Percentiles rank a stretch among this genome's conserved stretches.
Conservation (phyloP, 2,329 filamentous ascomycete genomes). For the Trichophyton mentagrophytes region DNA sequence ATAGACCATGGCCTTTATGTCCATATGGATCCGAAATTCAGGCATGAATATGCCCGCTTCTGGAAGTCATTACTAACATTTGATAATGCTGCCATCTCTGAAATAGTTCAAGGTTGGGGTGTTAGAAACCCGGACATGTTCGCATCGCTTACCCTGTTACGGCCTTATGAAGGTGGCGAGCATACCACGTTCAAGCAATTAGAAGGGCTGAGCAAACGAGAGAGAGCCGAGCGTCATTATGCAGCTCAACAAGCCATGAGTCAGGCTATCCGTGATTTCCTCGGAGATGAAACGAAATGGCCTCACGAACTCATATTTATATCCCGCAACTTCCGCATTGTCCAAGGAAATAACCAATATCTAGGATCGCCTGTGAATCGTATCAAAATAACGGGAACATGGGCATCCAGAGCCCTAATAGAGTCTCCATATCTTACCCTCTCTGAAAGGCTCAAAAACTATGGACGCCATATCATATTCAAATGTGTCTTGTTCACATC, state of each 20-base stretch:
- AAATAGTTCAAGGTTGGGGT: constrained; percentile 70
- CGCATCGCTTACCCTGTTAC: constrained; percentile 76
- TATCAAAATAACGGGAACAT: constrained; percentile 83
- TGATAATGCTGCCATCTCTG: constrained; percentile 66
- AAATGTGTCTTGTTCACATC: constrained; percentile 59
- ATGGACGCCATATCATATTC: constrained; percentile 71
- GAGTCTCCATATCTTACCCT: constrained; percentile 55
- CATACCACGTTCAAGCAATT: constrained; percentile 48
- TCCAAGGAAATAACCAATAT: constrained; percentile 86
- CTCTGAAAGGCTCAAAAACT: constrained; percentile 52
- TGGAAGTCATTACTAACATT: constrained; percentile 93
- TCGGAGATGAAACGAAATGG: constrained; percentile 77
- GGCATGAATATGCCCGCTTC: constrained; percentile 74
- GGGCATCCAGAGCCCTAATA: constrained; percentile 74
- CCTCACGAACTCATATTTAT: constrained; percentile 87
- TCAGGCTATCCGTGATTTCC: constrained; percentile 61
- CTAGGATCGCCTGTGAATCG: constrained; percentile 79
- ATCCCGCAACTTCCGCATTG: constrained; percentile 79
- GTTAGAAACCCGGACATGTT: constrained; percentile 83
- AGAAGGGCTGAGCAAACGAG: constrained; percentile 40
- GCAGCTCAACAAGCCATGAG: constrained; percentile 67
- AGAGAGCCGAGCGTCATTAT: constrained; percentile 50
- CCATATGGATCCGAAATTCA: constrained; percentile 70
- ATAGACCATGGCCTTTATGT: constrained; percentile 98
- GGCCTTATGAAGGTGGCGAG: constrained; percentile 80